These are phyloP conservation scores for Phytophthora citrophthora DNA, from an alignment of 352 stramenopile genomes.

Conservation along the genomic window DNA sequence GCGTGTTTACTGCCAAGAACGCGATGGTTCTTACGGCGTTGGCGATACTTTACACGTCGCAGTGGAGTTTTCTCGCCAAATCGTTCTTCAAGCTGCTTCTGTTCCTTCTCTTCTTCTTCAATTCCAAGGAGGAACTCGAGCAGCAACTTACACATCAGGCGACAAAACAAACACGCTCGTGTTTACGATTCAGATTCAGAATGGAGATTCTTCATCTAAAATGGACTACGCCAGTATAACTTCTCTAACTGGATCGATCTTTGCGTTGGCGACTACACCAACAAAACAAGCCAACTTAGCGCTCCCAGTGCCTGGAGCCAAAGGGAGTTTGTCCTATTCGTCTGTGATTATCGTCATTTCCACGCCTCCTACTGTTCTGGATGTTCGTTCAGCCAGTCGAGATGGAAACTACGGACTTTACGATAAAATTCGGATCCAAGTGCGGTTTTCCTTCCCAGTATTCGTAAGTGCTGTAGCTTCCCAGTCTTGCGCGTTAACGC, in stretches of 20 bases:
- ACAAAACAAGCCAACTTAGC: constrained; percentile 29
- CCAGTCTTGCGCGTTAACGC: constrained; percentile 43
- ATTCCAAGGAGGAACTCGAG: constrained; percentile 32
- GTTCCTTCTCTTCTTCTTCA: constrained; percentile 43
- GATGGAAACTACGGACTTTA: constrained; percentile 56
- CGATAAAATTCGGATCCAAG: constrained; percentile 46
- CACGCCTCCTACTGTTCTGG: constrained; percentile 43
- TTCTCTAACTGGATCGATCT: constrained; percentile 48
- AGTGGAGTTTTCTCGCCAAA: constrained; percentile 55
- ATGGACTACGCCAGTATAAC: constrained; percentile 51
- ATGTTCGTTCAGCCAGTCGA: constrained; percentile 33
- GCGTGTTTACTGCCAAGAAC: constrained; percentile 46
- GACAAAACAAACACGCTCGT: constrained; percentile 40
- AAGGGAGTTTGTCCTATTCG: constrained; percentile 47
- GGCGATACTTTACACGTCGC: constrained; percentile 56
- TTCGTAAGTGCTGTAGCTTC: constrained; percentile 32
- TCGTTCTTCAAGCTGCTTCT: constrained; percentile 26
- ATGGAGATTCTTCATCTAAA: constrained; percentile 32
- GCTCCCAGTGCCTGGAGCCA: constrained; percentile 41
- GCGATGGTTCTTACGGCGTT: constrained; percentile 45
- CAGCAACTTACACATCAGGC: constrained; percentile 52
- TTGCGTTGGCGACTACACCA: constrained; percentile 54
- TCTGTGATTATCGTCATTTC: constrained; percentile 47
- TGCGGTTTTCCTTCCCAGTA: constrained; percentile 66
- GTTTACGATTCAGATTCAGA: constrained; percentile 48